A percentile compares a stretch with the other conserved stretches of the same genome.
Conservation (phyloP, 257 asterid genomes). For the Galeopsis tetrahit region DNA sequence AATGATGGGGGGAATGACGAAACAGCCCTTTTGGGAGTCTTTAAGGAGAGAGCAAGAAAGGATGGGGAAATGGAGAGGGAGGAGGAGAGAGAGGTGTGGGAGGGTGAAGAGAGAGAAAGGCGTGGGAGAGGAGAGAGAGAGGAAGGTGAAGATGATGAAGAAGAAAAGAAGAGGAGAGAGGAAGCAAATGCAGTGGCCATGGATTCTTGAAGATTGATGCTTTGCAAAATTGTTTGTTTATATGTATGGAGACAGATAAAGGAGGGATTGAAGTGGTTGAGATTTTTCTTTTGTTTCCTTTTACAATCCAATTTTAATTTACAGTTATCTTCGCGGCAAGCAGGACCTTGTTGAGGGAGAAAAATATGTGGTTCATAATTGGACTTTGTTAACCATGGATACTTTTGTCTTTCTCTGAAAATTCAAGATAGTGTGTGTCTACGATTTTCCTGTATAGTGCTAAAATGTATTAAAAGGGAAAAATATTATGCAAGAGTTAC, state of each 20-base stretch:
- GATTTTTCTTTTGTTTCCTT: conserved; percentile 3
- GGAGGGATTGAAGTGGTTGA: conserved; percentile 19
- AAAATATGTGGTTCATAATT: conserved; percentile 30
- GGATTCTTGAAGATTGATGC: conserved; percentile 29
- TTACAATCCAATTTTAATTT: conserved; percentile 30
- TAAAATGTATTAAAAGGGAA: too few species aligned
- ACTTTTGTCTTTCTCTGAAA: neutral
- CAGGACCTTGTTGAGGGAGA: neutral
- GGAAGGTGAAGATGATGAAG: conserved; percentile 49
- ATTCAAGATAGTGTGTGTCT: neutral
- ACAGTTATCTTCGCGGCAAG: conserved; percentile 31
- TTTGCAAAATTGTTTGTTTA: conserved; percentile 30
- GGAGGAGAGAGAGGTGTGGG: conserved; percentile 52
- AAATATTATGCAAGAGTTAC: too few species aligned
- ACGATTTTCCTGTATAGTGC: neutral
- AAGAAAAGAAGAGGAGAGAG: conserved; percentile 44
- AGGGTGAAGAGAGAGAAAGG: conserved; percentile 43
- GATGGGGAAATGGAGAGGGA: conserved; percentile 52
- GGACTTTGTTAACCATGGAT: conserved; percentile 5
- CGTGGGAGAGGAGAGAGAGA: conserved; percentile 49
- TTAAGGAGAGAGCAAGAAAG: conserved; percentile 39
- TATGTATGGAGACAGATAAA: conserved; percentile 2
- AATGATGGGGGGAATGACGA: conserved; percentile 38
- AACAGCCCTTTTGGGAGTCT: conserved; percentile 35
- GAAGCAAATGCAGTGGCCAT: conserved; percentile 78